These are phyloP conservation scores for Sisymbrium irio DNA, from an alignment of 345 rosid species.

Conservation along the genomic window DNA sequence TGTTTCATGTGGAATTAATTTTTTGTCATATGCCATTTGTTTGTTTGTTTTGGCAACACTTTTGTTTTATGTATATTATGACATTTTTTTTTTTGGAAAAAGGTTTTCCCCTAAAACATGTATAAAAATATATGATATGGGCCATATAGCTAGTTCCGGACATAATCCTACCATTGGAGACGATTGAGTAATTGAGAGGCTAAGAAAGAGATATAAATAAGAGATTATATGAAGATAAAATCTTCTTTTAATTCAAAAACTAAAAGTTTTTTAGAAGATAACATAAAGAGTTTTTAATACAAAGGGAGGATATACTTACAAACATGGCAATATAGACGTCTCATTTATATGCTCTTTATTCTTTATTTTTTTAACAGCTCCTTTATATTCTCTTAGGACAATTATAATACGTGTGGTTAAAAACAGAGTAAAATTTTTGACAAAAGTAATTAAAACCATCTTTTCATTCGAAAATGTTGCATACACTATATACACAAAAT, in stretches of 20 bases:
- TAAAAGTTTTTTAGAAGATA: background rate
- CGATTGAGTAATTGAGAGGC: background rate
- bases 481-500: background rate
- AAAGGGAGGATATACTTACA: background rate
- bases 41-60: no score
- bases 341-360: no score
- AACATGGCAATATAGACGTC: constrained; percentile 4
- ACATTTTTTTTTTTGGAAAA: no score
- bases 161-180: background rate
- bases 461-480: background rate
- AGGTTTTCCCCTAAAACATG: no score
- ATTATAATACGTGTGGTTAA: background rate
- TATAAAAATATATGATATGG: constrained; percentile 7
- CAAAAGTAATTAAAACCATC: background rate
- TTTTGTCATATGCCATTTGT: no score
- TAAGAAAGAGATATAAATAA: constrained; percentile 18
- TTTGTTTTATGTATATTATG: no score
- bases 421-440: background rate
- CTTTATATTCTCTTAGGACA: constrained; percentile 27
- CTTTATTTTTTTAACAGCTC: no score
- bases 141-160: background rate
- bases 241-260: background rate
- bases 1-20: no score
- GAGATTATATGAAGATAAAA: constrained; percentile 2
- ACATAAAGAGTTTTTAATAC: background rate